A percentile compares a stretch with the other conserved stretches of the same genome.
phyloP scores from a whole-genome alignment of 768 basidiomycete genomes.

The Lactarius hatsudake region DNA sequence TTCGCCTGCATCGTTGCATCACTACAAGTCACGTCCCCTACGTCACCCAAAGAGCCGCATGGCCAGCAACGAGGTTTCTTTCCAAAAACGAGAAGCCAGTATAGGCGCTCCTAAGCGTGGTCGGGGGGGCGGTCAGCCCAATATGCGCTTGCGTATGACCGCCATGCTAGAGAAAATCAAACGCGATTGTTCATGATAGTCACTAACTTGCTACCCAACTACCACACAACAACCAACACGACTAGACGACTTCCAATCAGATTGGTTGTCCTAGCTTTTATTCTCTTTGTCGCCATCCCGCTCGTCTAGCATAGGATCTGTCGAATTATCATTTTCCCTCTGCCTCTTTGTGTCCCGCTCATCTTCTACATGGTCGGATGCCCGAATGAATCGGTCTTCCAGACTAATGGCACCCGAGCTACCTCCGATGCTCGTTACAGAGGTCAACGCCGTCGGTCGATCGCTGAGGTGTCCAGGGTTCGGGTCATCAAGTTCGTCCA shows the following conservation, averaged over 20 bases:
- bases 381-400: constrained; percentile 62
- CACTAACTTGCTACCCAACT: neutral
- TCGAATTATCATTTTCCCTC: constrained; percentile 22
- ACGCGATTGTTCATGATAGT: constrained; percentile 43
- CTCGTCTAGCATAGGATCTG: constrained; percentile 33
- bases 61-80: constrained; percentile 21
- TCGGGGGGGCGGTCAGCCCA: constrained; percentile 55
- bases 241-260: neutral
- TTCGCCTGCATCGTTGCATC: constrained; percentile 54
- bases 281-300: constrained; percentile 52
- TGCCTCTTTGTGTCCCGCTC: constrained; percentile 24
- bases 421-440: constrained; percentile 48
- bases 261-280: constrained; percentile 35
- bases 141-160: constrained; percentile 87
- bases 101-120: constrained; percentile 30
- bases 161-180: constrained; percentile 85
- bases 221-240: neutral
- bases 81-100: constrained; percentile 30
- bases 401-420: constrained; percentile 55
- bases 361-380: constrained; percentile 27
- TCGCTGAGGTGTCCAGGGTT: constrained; percentile 82
- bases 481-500: constrained; percentile 85
- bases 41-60: constrained; percentile 32
- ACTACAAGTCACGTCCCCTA: constrained; percentile 49
- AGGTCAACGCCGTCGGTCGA: constrained; percentile 64